Percentiles rank a stretch among this genome's conserved stretches.
Evolutionary conservation across 2,329 filamentous ascomycete species (phyloP).

Genomic region (Aspergillus sp.): DNA sequence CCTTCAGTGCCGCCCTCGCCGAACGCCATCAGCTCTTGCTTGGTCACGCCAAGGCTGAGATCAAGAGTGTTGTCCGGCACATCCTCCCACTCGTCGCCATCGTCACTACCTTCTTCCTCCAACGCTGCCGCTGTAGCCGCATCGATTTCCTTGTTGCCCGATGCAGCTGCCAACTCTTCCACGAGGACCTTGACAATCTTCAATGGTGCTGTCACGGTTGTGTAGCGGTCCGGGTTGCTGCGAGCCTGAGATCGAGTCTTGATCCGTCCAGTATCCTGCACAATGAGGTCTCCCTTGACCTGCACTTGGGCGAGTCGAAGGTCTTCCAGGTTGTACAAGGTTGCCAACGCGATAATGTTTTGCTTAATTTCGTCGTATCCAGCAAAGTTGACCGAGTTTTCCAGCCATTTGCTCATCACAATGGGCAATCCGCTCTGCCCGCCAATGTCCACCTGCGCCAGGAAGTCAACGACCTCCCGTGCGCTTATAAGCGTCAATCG

Average conservation of each 20-base stretch:
- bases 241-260: conserved; percentile 91
- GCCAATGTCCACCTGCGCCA: conserved; percentile 78
- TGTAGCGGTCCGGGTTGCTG: conserved; percentile 86
- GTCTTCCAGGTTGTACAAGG: conserved; percentile 85
- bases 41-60: conserved; percentile 67
- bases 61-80: conserved; percentile 74
- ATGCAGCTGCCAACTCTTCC: conserved; percentile 82
- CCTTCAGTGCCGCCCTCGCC: conserved; percentile 54
- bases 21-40: conserved; percentile 78
- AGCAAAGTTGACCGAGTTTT: conserved; percentile 96
- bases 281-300: conserved; percentile 89
- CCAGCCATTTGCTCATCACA: conserved; percentile 91
- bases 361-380: conserved; percentile 97
- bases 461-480: conserved; percentile 86
- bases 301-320: conserved; percentile 72
- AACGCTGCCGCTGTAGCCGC: conserved; percentile 61
- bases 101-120: conserved; percentile 62
- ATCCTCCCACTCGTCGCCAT: conserved; percentile 82
- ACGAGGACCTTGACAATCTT: conserved; percentile 97
- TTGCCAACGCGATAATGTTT: conserved; percentile 92
- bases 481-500: conserved; percentile 82
- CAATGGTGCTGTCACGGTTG: conserved; percentile 78
- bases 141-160: conserved; percentile 56
- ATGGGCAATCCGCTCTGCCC: conserved; percentile 77
- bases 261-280: conserved; percentile 75